phyloP scores from a whole-genome alignment of 139 green algal species.

The Chlamydomonas incerta region DNA sequence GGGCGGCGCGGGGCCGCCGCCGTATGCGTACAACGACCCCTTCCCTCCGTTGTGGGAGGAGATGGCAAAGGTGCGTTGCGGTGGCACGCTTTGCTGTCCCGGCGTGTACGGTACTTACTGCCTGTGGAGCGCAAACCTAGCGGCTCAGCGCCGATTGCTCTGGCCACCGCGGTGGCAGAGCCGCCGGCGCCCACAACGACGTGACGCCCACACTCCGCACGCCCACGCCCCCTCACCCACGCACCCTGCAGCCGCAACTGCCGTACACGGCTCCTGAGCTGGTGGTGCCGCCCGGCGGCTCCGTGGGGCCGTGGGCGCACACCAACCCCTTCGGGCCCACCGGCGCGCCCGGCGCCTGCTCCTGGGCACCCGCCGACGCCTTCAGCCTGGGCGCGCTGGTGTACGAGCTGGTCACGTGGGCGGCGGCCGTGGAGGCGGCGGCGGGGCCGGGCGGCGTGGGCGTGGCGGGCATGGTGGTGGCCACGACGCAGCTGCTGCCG shows the following conservation, averaged over 20 bases:
- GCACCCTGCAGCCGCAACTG: constrained; percentile 70
- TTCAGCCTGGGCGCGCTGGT: constrained; percentile 82
- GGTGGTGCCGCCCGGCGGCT: constrained; percentile 40
- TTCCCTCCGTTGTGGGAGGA: constrained; percentile 59
- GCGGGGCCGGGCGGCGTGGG: not conserved
- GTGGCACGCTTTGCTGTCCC: no score
- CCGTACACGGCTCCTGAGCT: constrained; percentile 85
- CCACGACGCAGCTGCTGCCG: constrained; percentile 33
- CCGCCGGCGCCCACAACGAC: no score
- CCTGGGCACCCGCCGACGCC: constrained; percentile 71
- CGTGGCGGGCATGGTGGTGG: not conserved
- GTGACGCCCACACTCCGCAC: no score
- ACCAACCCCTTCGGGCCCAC: not conserved
- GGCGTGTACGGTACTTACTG: no score
- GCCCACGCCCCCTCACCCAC: no score
- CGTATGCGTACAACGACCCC: constrained; percentile 51
- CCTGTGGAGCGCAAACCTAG: no score
- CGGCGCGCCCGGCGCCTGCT: not conserved
- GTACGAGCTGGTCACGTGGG: constrained; percentile 62
- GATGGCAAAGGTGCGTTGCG: constrained; percentile 55
- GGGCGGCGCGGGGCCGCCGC: not conserved
- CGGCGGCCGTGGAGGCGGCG: not conserved
- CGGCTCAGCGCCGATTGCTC: no score
- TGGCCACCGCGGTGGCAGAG: no score
- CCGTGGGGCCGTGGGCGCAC: not conserved